Conservation (phyloP, 148 eudicot genomes). For the Persicaria maculosa region DNA sequence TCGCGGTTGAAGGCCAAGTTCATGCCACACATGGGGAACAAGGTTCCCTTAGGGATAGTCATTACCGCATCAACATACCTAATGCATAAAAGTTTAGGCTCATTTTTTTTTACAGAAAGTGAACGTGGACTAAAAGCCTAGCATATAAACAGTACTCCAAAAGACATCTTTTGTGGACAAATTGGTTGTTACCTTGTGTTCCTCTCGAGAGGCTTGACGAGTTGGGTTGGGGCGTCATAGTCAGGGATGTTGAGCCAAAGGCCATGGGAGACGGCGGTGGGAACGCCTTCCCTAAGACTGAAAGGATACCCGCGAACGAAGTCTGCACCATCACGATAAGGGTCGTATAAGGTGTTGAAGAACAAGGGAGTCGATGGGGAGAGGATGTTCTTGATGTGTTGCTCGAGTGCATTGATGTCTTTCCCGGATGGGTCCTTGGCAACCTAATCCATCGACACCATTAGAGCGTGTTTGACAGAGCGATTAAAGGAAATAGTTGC, state of each 20-base stretch:
- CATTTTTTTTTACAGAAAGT: neutral
- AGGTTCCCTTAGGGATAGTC: slow-evolving; percentile 55
- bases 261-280: slow-evolving; percentile 62
- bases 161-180: too few species aligned
- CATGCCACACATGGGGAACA: slow-evolving; percentile 74
- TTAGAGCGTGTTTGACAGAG: too few species aligned
- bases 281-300: slow-evolving; percentile 51
- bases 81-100: too few species aligned
- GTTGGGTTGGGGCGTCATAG: slow-evolving; percentile 69
- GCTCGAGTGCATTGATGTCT: slow-evolving; percentile 50
- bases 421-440: slow-evolving; percentile 59
- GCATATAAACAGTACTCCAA: too few species aligned
- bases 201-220: slow-evolving; percentile 64
- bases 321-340: slow-evolving; percentile 57
- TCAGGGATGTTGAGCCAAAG: slow-evolving; percentile 70
- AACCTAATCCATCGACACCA: slow-evolving; percentile 25
- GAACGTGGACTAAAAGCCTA: neutral
- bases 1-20: slow-evolving; percentile 58
- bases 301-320: slow-evolving; percentile 71
- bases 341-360: slow-evolving; percentile 65
- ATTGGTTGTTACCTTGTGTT: slow-evolving; percentile 55
- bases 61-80: slow-evolving; percentile 63
- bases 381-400: slow-evolving; percentile 55
- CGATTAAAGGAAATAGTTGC: too few species aligned
- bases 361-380: slow-evolving; percentile 57